phyloP scores from a whole-genome alignment of 1,139 yeast species.

The Sugiyamaella grinbergsii region DNA sequence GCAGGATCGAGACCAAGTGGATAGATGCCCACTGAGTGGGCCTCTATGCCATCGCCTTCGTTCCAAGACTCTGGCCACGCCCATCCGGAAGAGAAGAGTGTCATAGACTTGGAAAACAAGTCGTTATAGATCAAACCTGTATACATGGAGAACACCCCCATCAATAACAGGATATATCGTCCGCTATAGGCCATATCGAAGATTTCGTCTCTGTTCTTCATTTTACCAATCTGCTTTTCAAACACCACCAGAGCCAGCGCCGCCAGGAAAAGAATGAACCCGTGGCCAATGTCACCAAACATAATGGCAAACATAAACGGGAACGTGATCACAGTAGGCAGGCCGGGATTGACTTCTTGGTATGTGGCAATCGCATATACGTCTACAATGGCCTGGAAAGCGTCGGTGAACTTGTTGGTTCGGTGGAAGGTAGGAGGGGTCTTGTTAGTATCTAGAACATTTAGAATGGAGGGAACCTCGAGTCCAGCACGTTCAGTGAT shows the following conservation, averaged over 20 bases:
- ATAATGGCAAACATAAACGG: conserved; percentile 99
- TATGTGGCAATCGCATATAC: conserved; percentile 94
- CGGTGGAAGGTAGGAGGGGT: conserved; percentile 93
- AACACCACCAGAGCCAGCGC: conserved; percentile 69
- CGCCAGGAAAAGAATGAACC: conserved; percentile 72
- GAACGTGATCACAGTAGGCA: conserved; percentile 91
- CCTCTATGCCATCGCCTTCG: conserved; percentile 63
- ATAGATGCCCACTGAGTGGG: conserved; percentile 67
- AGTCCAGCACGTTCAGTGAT: conserved; percentile 59
- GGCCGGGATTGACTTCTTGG: conserved; percentile 94
- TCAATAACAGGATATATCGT: conserved; percentile 79
- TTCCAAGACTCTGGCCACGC: conserved; percentile 77
- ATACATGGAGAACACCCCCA: conserved; percentile 93
- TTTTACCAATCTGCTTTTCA: conserved; percentile 63
- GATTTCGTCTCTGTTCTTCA: conserved; percentile 83
- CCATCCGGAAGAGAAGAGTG: conserved; percentile 88
- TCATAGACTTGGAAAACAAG: conserved; percentile 86
- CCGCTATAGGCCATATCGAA: conserved; percentile 96
- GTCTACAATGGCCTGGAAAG: conserved; percentile 91
- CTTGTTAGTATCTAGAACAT: conserved; percentile 75
- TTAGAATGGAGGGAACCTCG: conserved; percentile 73
- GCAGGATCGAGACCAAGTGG: conserved; percentile 87
- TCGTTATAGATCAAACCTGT: conserved; percentile 95
- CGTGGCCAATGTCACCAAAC: conserved; percentile 99
- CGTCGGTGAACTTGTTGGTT: conserved; percentile 87